Conservation (phyloP, 495 filamentous ascomycete genomes). For the Pseudevernia furfuracea region DNA sequence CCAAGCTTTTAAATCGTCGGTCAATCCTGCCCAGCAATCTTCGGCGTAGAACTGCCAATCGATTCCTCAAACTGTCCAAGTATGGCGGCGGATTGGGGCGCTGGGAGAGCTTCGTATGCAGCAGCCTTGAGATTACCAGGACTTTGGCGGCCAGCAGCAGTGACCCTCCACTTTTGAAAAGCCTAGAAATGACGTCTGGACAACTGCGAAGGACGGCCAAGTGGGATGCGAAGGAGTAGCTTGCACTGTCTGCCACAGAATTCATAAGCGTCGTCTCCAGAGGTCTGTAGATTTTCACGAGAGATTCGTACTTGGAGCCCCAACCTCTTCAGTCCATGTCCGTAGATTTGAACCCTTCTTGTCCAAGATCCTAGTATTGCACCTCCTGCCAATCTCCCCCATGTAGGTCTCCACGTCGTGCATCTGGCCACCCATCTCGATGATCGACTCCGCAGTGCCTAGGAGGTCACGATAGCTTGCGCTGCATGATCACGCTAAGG, state of each 20-base stretch:
- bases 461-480: conserved; percentile 87
- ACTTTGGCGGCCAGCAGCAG: conserved; percentile 70
- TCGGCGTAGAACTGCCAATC: conserved; percentile 51
- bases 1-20: conserved; percentile 50
- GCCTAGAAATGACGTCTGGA: conserved; percentile 45
- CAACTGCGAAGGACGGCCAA: conserved; percentile 55
- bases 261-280: conserved; percentile 5
- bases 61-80: conserved; percentile 54
- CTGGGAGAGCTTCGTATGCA: conserved; percentile 60
- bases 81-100: conserved; percentile 43
- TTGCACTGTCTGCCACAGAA: conserved; percentile 40
- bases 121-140: conserved; percentile 62
- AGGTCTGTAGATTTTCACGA: not conserved
- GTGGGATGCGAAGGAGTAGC: conserved; percentile 52
- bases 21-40: conserved; percentile 61
- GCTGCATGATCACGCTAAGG: conserved; percentile 32
- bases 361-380: conserved; percentile 65
- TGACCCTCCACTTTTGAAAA: conserved; percentile 51
- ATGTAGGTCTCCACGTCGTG: conserved; percentile 62
- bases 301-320: conserved; percentile 38
- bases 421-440: conserved; percentile 77
- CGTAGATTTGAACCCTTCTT: conserved; percentile 56
- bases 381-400: conserved; percentile 63
- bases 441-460: conserved; percentile 84
- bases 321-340: conserved; percentile 46